phyloP scores from a whole-genome alignment of 345 rosid species.

The Camelina hispida region DNA sequence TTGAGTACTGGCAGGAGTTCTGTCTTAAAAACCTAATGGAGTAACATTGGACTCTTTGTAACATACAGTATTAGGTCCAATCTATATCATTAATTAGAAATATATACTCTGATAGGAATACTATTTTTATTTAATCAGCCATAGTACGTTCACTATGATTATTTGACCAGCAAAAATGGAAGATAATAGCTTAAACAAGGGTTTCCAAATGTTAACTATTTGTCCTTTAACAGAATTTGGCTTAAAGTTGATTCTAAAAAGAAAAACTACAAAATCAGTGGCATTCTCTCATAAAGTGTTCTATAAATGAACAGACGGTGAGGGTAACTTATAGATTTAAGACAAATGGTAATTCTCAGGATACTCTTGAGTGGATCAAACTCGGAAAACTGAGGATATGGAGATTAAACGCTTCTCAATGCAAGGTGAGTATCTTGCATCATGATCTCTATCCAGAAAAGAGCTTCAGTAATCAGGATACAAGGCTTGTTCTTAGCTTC shows the following conservation, averaged over 20 bases:
- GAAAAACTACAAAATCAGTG: constrained; percentile 25
- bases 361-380: constrained; percentile 36
- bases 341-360: constrained; percentile 26
- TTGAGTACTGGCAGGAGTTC: not conserved
- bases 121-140: not conserved
- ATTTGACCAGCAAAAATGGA: constrained; percentile 1
- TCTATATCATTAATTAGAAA: constrained; percentile 29
- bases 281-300: constrained; percentile 24
- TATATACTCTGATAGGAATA: constrained; percentile 28
- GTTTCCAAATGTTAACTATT: constrained; percentile 2
- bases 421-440: constrained; percentile 25
- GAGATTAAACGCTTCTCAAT: constrained; percentile 27
- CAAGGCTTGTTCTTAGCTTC: constrained; percentile 40
- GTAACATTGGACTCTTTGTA: constrained; percentile 31
- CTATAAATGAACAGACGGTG: constrained; percentile 27
- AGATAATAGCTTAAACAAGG: constrained; percentile 1
- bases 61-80: constrained; percentile 30
- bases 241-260: constrained; percentile 29
- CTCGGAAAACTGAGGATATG: constrained; percentile 35
- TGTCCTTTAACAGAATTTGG: not conserved
- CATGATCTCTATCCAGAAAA: constrained; percentile 34
- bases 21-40: constrained; percentile 2
- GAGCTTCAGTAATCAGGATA: constrained; percentile 6
- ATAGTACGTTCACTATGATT: not conserved
- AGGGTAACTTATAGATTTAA: not conserved